phyloP scores from a whole-genome alignment of 345 rosid genomes.

The Moringa oleifera region DNA sequence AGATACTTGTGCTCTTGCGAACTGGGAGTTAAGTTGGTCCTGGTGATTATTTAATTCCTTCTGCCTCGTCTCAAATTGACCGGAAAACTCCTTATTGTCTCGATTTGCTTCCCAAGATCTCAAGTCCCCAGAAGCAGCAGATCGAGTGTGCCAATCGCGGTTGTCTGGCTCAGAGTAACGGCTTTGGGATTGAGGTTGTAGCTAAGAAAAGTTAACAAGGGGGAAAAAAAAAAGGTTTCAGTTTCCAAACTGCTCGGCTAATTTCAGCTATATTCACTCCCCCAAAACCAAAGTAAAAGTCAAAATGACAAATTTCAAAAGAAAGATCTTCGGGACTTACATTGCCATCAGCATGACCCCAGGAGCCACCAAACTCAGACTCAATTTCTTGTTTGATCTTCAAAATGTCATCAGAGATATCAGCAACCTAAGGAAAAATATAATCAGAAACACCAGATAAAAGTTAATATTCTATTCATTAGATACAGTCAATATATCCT shows the following conservation, averaged over 20 bases:
- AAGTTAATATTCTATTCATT: too few species aligned
- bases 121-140: slow-evolving; percentile 64
- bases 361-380: slow-evolving; percentile 72
- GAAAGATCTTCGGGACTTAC: slow-evolving; percentile 39
- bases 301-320: slow-evolving; percentile 1
- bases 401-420: slow-evolving; percentile 56
- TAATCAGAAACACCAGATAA: background rate
- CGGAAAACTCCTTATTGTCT: slow-evolving; percentile 39
- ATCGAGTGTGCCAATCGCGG: slow-evolving; percentile 87
- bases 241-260: too few species aligned
- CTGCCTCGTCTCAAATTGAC: slow-evolving; percentile 39
- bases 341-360: slow-evolving; percentile 56
- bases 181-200: slow-evolving; percentile 38
- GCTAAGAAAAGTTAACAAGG: slow-evolving; percentile 22
- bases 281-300: too few species aligned
- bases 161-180: slow-evolving; percentile 80
- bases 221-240: too few species aligned
- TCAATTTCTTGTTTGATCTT: slow-evolving; percentile 60
- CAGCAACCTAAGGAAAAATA: slow-evolving; percentile 30
- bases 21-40: slow-evolving; percentile 42
- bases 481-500: too few species aligned
- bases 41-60: slow-evolving; percentile 36
- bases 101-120: slow-evolving; percentile 54
- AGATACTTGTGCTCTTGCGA: slow-evolving; percentile 36
- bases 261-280: too few species aligned